phyloP scores from a whole-genome alignment of 129 eudicot species.

The Lactuca sativa region DNA sequence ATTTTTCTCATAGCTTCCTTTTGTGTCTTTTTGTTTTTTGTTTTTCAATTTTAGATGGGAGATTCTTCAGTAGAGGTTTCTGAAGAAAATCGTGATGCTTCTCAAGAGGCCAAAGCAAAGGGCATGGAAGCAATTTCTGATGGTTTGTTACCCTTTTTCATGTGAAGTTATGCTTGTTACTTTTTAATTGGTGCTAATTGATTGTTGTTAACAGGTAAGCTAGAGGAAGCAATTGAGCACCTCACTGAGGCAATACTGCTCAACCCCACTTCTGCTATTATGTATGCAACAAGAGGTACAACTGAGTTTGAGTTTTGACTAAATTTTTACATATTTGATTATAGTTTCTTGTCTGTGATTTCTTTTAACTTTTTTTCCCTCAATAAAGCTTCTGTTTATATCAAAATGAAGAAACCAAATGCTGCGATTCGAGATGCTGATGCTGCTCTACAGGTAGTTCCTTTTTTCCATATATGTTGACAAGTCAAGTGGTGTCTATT shows the following conservation, averaged over 20 bases:
- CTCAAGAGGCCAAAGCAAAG: conserved; percentile 84
- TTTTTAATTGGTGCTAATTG: not conserved
- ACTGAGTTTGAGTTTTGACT: conserved; percentile 1
- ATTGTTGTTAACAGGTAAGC: conserved; percentile 48
- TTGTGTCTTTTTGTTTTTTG: not conserved
- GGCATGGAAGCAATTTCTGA: conserved; percentile 92
- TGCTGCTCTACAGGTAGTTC: conserved; percentile 89
- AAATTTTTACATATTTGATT: not conserved
- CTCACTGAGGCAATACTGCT: conserved; percentile 82
- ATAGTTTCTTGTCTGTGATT: not conserved
- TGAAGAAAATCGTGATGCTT: conserved; percentile 90
- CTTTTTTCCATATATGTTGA: conserved; percentile 11
- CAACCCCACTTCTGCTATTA: conserved; percentile 89
- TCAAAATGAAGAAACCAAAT: conserved; percentile 98
- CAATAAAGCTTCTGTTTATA: conserved; percentile 68
- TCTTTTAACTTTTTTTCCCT: not conserved
- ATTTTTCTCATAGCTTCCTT: not conserved
- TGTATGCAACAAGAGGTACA: conserved; percentile 92
- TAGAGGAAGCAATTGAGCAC: conserved; percentile 89
- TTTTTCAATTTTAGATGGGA: conserved; percentile 72
- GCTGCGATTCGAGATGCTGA: conserved; percentile 95
- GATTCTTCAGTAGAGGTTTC: conserved; percentile 81
- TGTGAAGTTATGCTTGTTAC: not conserved
- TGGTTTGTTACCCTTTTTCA: conserved; percentile 41
- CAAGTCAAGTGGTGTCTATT: not conserved